Conservation (phyloP, 352 stramenopile genomes). For the Elongisporangium undulatum region DNA sequence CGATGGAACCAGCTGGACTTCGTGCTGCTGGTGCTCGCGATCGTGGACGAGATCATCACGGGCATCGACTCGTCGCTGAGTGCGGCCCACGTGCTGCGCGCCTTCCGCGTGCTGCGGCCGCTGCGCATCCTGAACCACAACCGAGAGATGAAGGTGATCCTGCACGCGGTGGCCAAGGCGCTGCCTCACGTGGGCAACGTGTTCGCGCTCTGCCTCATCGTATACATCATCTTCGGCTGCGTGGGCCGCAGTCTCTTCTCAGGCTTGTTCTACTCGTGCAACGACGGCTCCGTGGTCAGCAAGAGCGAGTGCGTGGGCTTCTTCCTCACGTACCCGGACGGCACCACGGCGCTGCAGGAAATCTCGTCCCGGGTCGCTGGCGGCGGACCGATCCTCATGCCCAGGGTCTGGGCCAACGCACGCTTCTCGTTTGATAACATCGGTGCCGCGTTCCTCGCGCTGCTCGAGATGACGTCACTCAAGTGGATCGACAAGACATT, state of each 20-base stretch:
- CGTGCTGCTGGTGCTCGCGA: conserved; percentile 43
- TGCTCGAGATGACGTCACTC: conserved; percentile 78
- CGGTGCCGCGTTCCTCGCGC: conserved; percentile 49
- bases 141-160: conserved; percentile 71
- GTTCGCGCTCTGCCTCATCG: conserved; percentile 61
- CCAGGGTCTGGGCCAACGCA: conserved; percentile 60
- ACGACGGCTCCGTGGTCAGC: conserved; percentile 33
- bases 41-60: conserved; percentile 55
- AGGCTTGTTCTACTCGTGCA: conserved; percentile 62
- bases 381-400: conserved; percentile 38
- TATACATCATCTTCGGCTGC: conserved; percentile 77
- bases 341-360: conserved; percentile 45
- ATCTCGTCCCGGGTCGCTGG: conserved; percentile 25
- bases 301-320: conserved; percentile 53
- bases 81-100: conserved; percentile 55
- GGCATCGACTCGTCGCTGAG: conserved; percentile 33
- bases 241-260: conserved; percentile 66
- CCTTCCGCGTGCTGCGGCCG: conserved; percentile 55
- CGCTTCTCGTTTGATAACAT: conserved; percentile 83
- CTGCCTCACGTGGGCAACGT: conserved; percentile 73
- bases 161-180: conserved; percentile 62
- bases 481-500: conserved; percentile 82
- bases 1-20: conserved; percentile 76
- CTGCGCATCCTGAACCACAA: conserved; percentile 76
- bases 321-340: conserved; percentile 41